Conservation (phyloP, 2,329 filamentous ascomycete genomes). For the Paraconiothyrium brasiliense region DNA sequence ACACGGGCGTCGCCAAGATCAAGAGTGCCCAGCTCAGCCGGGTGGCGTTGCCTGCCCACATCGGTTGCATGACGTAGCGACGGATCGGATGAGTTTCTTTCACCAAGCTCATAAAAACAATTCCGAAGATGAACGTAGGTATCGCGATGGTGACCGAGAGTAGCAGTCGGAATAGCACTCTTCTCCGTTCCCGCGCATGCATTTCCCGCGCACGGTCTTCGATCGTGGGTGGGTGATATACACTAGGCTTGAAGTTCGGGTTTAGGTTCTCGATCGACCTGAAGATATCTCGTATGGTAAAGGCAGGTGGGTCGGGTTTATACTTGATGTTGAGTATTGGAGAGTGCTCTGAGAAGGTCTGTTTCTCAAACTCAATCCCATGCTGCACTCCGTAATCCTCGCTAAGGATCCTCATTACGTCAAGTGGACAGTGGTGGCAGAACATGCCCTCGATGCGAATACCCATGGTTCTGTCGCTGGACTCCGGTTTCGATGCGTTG, state of each 20-base stretch:
- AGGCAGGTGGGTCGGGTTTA: constrained; percentile 69
- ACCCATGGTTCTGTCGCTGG: constrained; percentile 41
- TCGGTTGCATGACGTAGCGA: constrained; percentile 73
- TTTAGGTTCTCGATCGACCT: constrained; percentile 73
- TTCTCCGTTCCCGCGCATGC: constrained; percentile 72
- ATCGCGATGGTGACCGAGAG: constrained; percentile 76
- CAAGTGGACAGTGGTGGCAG: constrained; percentile 57
- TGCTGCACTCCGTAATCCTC: constrained; percentile 55
- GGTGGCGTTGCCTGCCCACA: constrained; percentile 74
- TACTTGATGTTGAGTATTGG: constrained; percentile 79
- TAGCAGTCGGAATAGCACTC: constrained; percentile 74
- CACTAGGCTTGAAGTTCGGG: constrained; percentile 69
- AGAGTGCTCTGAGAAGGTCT: constrained; percentile 64
- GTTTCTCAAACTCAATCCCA: constrained; percentile 62
- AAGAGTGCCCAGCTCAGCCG: constrained; percentile 82
- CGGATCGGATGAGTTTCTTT: constrained; percentile 66
- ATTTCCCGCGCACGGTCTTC: constrained; percentile 83
- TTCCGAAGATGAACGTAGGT: constrained; percentile 85
- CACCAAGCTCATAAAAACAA: constrained; percentile 89
- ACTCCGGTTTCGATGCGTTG: constrained; percentile 24
- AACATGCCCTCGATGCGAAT: constrained; percentile 56
- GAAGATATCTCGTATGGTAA: constrained; percentile 81
- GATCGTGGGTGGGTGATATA: constrained; percentile 82
- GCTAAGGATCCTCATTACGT: constrained; percentile 64
- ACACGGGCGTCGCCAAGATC: constrained; percentile 83